Evolutionary conservation across 306 rosid genomes (phyloP), one percentile per base, ranked within the genome.

Genomic region (Inga laurina): DNA sequence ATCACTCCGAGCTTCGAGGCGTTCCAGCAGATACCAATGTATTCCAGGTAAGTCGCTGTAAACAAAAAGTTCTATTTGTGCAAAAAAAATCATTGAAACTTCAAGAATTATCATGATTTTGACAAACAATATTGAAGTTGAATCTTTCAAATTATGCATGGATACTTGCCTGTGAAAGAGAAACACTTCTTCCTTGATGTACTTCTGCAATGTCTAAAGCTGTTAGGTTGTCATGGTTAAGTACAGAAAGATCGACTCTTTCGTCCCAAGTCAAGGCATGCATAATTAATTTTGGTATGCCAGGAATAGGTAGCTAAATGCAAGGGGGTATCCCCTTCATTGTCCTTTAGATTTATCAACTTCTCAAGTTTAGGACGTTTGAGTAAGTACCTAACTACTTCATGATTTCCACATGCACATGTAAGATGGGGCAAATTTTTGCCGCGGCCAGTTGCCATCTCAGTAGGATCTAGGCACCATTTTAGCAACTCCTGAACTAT

Each of bases 291-390:
- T 54, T 30, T 82, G 32, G 84, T 77, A 74, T 67, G 77, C 32
- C 73, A 66, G 0, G 0, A 2, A 4, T 0, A 8, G 27, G 84
- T 49, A 16, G 88, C 88, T 80, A 86, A 41, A 76, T 84, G 88
- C 72, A 85, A 78, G 19, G 91, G 87, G 5, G 86, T 81, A 4
- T 88, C 24, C 74, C 86, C 83, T 0, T 30, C 0, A 0, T 0
- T 7, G 52, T 88, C 86, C 37, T 72, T 75, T 32, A 79, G 79
- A 76, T 88, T 84, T 70, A 84, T 64, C 79, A 84, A 19, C 51
- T 14, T 24, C 4, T 19, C 2, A 54, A 32, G 72, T 11, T 35
- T 5, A 35, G 12, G 21, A 14, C 3, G 18, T 56, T 66, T 1
- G 0, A 85, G 66, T 12, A 81, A 43, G 64, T 77, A 80, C 0